These are phyloP conservation scores for Akanthomyces lecanii DNA, from an alignment of 2,329 filamentous ascomycete species.

Conservation along the genomic window DNA sequence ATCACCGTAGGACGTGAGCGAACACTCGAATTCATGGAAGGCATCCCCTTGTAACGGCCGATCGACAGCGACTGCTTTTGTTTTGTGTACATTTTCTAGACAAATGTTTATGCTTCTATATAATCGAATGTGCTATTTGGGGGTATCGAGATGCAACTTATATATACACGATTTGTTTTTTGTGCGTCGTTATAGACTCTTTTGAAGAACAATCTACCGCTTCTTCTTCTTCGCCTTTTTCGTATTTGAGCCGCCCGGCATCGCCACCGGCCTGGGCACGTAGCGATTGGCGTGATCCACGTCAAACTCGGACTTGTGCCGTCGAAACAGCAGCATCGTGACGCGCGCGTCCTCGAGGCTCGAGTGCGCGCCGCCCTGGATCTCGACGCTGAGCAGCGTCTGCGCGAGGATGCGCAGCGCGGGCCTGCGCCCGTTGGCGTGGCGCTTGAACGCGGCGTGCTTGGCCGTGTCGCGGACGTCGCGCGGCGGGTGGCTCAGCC, in stretches of 20 bases:
- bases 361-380: constrained; percentile 61
- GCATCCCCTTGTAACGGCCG: constrained; percentile 54
- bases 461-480: constrained; percentile 83
- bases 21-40: constrained; percentile 64
- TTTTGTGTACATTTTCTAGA: not conserved
- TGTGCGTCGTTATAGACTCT: not conserved
- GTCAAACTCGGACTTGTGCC: constrained; percentile 82
- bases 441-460: constrained; percentile 68
- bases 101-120: not conserved
- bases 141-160: constrained; percentile 14
- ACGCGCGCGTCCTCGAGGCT: constrained; percentile 78
- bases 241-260: constrained; percentile 26
- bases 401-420: constrained; percentile 56
- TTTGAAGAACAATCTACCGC: constrained; percentile 23
- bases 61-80: not conserved
- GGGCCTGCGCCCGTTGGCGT: constrained; percentile 64
- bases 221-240: constrained; percentile 38
- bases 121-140: not conserved
- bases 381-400: constrained; percentile 56
- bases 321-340: constrained; percentile 83
- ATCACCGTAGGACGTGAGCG: constrained; percentile 66
- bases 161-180: constrained; percentile 5
- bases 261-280: constrained; percentile 32
- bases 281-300: constrained; percentile 69
- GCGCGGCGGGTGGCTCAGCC: constrained; percentile 70